Evolutionary conservation across 768 basidiomycete genomes (phyloP).

Genomic region (Pulveroboletus ravenelii): DNA sequence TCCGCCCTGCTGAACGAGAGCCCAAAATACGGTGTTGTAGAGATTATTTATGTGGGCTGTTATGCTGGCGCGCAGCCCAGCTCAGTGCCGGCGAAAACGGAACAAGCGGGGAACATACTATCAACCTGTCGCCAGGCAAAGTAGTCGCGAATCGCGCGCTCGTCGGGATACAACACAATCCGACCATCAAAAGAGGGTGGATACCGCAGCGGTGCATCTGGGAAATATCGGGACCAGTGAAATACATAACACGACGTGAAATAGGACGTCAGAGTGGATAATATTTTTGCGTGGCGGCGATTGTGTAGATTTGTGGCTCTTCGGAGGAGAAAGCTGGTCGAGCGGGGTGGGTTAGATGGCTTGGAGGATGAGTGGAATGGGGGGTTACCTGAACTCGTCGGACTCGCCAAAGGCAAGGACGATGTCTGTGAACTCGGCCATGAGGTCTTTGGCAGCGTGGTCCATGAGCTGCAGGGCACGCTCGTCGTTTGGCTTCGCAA

Average conservation of each 20-base stretch:
- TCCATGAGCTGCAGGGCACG: conserved; percentile 91
- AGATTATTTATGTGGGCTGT: conserved; percentile 96
- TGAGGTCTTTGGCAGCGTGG: conserved; percentile 72
- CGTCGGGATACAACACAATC: conserved; percentile 74
- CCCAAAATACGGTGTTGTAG: conserved; percentile 96
- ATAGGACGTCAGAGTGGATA: conserved; percentile 74
- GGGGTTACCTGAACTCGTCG: conserved; percentile 84
- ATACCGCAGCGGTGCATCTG: conserved; percentile 64
- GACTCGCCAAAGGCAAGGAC: conserved; percentile 92
- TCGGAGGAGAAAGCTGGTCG: conserved; percentile 76
- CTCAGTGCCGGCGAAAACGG: conserved; percentile 3
- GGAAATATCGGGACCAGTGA: conserved; percentile 79
- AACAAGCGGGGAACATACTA: conserved; percentile 50
- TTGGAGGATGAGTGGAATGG: not conserved
- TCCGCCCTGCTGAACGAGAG: conserved; percentile 79
- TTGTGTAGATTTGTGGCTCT: conserved; percentile 76
- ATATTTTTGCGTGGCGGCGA: conserved; percentile 81
- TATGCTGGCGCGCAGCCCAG: conserved; percentile 16
- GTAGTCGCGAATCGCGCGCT: conserved; percentile 78
- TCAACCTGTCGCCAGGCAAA: conserved; percentile 96
- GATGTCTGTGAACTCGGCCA: conserved; percentile 81
- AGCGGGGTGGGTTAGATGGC: not conserved
- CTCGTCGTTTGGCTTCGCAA: conserved; percentile 88
- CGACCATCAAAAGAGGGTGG: conserved; percentile 93
- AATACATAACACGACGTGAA: conserved; percentile 92